Evolutionary conservation across 2,329 filamentous ascomycete genomes (phyloP).

Genomic region (Cladophialophora exuberans): DNA sequence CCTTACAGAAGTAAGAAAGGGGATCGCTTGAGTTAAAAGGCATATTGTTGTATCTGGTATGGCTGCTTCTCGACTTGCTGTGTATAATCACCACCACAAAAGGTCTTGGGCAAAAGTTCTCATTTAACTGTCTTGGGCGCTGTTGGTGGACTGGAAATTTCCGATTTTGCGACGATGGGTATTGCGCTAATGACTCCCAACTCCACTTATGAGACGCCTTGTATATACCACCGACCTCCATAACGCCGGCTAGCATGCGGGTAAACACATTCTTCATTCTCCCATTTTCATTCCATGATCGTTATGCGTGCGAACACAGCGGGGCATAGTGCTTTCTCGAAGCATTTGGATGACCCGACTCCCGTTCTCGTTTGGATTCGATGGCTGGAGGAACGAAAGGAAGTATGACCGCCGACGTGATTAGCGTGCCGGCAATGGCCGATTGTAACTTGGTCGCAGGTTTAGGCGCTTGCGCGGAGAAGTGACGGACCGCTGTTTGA

Average conservation of each 20-base stretch:
- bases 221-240: neutral
- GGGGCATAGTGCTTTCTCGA: conserved; percentile 40
- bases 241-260: conserved; percentile 16
- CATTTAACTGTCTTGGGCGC: neutral
- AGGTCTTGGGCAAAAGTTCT: neutral
- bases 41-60: neutral
- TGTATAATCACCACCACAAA: conserved; percentile 17
- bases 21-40: conserved; percentile 72
- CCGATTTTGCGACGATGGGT: conserved; percentile 9
- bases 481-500: conserved; percentile 45
- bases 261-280: conserved; percentile 1
- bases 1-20: conserved; percentile 81
- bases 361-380: conserved; percentile 48
- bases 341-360: conserved; percentile 41
- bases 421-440: conserved; percentile 45
- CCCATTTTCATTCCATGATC: neutral
- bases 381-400: conserved; percentile 52
- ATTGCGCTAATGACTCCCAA: conserved; percentile 8
- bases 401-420: conserved; percentile 47
- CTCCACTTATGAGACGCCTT: conserved; percentile 1
- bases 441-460: conserved; percentile 45
- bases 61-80: conserved; percentile 7
- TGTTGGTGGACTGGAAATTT: conserved; percentile 9
- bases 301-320: conserved; percentile 31
- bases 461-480: conserved; percentile 47